Conservation (phyloP, 208 protist species). For the Vickermania ingenoplastis region DNA sequence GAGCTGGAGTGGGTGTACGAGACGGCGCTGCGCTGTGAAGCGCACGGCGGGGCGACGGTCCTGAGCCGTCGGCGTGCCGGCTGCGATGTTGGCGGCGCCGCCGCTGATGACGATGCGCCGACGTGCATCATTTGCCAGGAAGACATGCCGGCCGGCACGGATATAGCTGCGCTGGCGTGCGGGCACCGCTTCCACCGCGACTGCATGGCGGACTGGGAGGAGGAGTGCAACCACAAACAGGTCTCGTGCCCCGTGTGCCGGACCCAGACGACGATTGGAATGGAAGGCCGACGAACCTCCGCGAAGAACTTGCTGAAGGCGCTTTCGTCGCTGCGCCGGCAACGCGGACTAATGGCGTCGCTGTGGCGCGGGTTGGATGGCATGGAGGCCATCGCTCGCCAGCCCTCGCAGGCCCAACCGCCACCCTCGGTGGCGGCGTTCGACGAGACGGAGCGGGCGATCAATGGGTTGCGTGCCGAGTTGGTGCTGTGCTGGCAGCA, state of each 20-base stretch:
- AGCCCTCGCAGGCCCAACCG: background rate
- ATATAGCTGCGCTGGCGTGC: too few relatives aligned
- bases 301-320: background rate
- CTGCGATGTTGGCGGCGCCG: too few relatives aligned
- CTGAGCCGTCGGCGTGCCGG: too few relatives aligned
- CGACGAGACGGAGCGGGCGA: background rate
- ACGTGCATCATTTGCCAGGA: too few relatives aligned
- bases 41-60: too few relatives aligned
- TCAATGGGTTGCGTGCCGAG: background rate
- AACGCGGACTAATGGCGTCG: background rate
- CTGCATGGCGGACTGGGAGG: background rate
- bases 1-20: too few relatives aligned
- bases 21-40: too few relatives aligned
- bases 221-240: background rate
- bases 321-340: background rate
- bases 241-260: background rate
- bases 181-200: background rate
- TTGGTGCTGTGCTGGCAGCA: background rate
- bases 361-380: background rate
- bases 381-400: background rate
- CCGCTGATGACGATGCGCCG: too few relatives aligned
- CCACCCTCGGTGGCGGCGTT: background rate
- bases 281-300: too few relatives aligned
- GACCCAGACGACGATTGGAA: background rate
- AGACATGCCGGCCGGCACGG: too few relatives aligned